Evolutionary conservation across 2,329 filamentous ascomycete genomes (phyloP).

Genomic region (Rutstroemia sp.): DNA sequence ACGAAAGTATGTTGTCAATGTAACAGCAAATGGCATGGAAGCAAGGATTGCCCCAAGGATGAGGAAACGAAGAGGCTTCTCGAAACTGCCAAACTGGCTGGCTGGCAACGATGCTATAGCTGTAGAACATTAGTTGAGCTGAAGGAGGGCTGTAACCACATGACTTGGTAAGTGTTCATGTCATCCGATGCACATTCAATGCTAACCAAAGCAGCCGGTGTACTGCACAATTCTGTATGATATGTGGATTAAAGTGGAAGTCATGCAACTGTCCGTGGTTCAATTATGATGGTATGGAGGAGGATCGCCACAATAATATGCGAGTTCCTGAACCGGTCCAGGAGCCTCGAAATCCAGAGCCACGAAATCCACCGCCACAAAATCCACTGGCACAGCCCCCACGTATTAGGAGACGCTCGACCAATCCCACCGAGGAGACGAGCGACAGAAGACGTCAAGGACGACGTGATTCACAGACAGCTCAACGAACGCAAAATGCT

Average conservation of each 20-base stretch:
- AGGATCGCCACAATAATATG: constrained; percentile 48
- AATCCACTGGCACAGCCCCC: constrained; percentile 13
- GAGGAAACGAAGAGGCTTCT: constrained; percentile 58
- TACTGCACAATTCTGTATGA: constrained; percentile 79
- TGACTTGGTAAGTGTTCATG: constrained; percentile 64
- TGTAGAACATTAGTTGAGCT: constrained; percentile 71
- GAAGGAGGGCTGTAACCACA: constrained; percentile 79
- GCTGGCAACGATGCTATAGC: constrained; percentile 69
- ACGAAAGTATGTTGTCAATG: constrained; percentile 69
- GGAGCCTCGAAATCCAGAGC: constrained; percentile 19
- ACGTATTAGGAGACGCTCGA: constrained; percentile 7
- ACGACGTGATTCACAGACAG: constrained; percentile 40
- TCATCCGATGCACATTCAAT: neutral
- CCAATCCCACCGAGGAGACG: constrained; percentile 31
- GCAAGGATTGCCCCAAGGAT: constrained; percentile 63
- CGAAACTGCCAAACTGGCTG: constrained; percentile 56
- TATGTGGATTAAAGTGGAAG: constrained; percentile 77
- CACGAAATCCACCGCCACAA: constrained; percentile 30
- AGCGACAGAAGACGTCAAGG: constrained; percentile 36
- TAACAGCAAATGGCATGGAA: constrained; percentile 65
- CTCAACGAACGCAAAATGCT: constrained; percentile 40
- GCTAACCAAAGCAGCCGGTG: constrained; percentile 51
- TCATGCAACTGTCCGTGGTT: constrained; percentile 78
- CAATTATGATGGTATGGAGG: constrained; percentile 50
- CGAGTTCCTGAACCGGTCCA: constrained; percentile 33